Conservation (phyloP, 352 stramenopile genomes). For the Globisporangium splendens region DNA sequence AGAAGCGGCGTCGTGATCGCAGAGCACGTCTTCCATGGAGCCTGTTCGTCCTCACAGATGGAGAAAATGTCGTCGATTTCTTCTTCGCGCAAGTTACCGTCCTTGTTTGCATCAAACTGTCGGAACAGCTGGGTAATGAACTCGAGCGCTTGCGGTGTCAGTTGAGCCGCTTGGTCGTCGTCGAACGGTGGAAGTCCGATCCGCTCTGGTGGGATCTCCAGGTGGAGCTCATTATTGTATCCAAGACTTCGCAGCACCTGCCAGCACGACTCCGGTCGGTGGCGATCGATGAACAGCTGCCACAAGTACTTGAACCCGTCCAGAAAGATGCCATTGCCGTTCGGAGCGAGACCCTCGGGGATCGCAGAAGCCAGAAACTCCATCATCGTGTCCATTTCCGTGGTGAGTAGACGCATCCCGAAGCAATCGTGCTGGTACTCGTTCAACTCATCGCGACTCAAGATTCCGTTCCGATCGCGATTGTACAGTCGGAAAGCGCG, state of each 20-base stretch:
- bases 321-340: constrained; percentile 63
- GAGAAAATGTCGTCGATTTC: constrained; percentile 81
- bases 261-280: constrained; percentile 87
- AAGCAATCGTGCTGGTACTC: constrained; percentile 89
- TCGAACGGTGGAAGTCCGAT: constrained; percentile 52
- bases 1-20: constrained; percentile 49
- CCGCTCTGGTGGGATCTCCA: constrained; percentile 73
- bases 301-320: constrained; percentile 83
- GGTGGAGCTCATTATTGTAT: constrained; percentile 76
- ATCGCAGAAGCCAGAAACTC: constrained; percentile 70
- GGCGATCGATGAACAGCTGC: constrained; percentile 87
- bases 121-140: constrained; percentile 76
- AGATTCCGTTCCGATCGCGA: constrained; percentile 68
- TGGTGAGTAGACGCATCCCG: constrained; percentile 67
- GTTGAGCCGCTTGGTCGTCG: constrained; percentile 72
- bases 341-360: constrained; percentile 59
- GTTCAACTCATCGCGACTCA: constrained; percentile 85
- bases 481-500: constrained; percentile 87
- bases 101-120: constrained; percentile 84
- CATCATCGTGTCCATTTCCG: constrained; percentile 86
- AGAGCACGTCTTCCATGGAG: constrained; percentile 69
- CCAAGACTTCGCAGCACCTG: constrained; percentile 77
- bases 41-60: constrained; percentile 68
- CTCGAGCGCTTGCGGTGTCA: constrained; percentile 57
- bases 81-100: constrained; percentile 61